These are phyloP conservation scores for Apiospora saccharicola DNA, from an alignment of 2,329 filamentous ascomycete species.

Conservation along the genomic window DNA sequence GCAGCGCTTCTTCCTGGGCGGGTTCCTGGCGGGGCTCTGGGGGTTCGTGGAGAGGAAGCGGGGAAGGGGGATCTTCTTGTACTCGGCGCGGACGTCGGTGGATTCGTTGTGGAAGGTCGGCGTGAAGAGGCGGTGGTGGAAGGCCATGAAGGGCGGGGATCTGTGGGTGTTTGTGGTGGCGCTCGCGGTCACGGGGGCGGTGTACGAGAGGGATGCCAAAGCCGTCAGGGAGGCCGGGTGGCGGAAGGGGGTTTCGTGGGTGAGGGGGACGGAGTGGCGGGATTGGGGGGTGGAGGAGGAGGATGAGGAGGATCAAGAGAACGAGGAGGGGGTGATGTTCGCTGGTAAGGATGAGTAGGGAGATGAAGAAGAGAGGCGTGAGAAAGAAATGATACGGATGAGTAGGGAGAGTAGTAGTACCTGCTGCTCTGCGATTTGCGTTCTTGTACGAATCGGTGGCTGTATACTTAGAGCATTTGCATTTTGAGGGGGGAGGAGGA, in stretches of 20 bases:
- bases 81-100: slow-evolving; percentile 78
- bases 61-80: slow-evolving; percentile 76
- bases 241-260: slow-evolving; percentile 76
- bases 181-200: slow-evolving; percentile 77
- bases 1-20: slow-evolving; percentile 88
- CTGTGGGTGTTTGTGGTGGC: slow-evolving; percentile 83
- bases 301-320: slow-evolving; percentile 45
- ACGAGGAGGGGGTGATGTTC: background rate
- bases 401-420: no score
- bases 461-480: no score
- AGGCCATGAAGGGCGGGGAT: slow-evolving; percentile 81
- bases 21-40: slow-evolving; percentile 86
- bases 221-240: slow-evolving; percentile 72
- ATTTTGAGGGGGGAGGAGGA: no score
- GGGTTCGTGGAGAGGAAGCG: slow-evolving; percentile 74
- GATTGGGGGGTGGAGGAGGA: slow-evolving; percentile 69
- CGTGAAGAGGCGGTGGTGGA: slow-evolving; percentile 90
- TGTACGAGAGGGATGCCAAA: slow-evolving; percentile 75
- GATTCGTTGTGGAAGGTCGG: slow-evolving; percentile 92
- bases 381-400: no score
- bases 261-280: slow-evolving; percentile 77
- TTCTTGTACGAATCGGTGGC: no score
- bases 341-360: background rate
- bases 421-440: no score
- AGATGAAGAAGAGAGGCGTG: no score